Percentiles rank a stretch among this genome's conserved stretches.
These are phyloP conservation scores for Neurospora sp. DNA, from an alignment of 495 filamentous ascomycete genomes.

Conservation along the genomic window DNA sequence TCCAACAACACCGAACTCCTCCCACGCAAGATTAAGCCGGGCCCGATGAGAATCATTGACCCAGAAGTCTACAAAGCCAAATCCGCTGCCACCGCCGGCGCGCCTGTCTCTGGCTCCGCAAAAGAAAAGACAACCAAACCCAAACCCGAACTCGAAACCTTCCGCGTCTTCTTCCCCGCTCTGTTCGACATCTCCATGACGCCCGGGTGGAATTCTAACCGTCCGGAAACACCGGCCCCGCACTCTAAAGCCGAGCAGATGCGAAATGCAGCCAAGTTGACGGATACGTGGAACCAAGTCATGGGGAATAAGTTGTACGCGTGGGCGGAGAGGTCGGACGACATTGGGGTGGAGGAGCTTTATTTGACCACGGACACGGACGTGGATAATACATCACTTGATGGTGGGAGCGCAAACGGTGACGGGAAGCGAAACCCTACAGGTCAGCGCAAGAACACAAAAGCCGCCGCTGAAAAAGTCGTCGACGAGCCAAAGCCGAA, in stretches of 20 bases:
- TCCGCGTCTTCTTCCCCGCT: slow-evolving; percentile 33
- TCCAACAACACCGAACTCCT: neutral
- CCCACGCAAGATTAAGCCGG: slow-evolving; percentile 2
- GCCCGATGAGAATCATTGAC: slow-evolving; percentile 3
- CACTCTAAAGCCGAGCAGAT: slow-evolving; percentile 25
- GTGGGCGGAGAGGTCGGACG: slow-evolving; percentile 15
- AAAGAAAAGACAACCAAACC: neutral
- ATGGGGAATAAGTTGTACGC: slow-evolving; percentile 14
- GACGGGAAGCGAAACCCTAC: neutral
- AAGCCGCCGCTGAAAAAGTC: neutral
- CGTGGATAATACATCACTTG: neutral
- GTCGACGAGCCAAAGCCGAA: neutral
- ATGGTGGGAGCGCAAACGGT: neutral
- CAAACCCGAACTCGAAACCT: slow-evolving; percentile 6
- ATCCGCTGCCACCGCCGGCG: too few species aligned
- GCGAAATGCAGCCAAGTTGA: slow-evolving; percentile 27
- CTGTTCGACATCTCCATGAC: slow-evolving; percentile 35
- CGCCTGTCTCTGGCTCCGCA: neutral
- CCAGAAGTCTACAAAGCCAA: neutral
- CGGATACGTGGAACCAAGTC: slow-evolving; percentile 22
- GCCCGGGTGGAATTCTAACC: slow-evolving; percentile 27
- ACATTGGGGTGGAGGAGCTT: neutral
- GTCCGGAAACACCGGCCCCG: slow-evolving; percentile 14
- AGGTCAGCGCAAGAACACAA: neutral
- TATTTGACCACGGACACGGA: slow-evolving; percentile 4